Percentiles rank a stretch among this genome's conserved stretches.
Conservation (phyloP, 2,329 filamentous ascomycete genomes). For the Grosmannia serpens region DNA sequence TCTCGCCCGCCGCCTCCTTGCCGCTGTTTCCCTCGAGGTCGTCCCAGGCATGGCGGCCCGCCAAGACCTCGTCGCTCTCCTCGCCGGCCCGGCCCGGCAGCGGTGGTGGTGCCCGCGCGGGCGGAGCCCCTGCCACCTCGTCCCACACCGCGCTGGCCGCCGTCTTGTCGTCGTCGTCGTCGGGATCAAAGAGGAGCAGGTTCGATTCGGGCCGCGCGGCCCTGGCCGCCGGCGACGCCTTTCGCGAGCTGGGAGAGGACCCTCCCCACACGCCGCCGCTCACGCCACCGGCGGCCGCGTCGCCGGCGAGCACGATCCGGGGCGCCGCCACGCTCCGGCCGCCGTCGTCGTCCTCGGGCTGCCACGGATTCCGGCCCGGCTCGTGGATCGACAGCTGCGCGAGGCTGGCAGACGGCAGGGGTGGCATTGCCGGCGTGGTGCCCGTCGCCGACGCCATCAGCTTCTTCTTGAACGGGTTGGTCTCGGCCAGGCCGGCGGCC, state of each 20-base stretch:
- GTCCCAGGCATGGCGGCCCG: constrained; percentile 39
- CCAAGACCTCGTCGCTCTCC: constrained; percentile 20
- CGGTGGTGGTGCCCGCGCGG: constrained; percentile 11
- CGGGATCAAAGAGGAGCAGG: constrained; percentile 20
- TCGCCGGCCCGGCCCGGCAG: constrained; percentile 9
- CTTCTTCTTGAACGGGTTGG: constrained; percentile 45
- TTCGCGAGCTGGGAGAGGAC: constrained; percentile 15
- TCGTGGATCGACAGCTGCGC: constrained; percentile 32
- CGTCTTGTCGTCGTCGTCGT: too few species aligned
- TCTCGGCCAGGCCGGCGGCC: constrained; percentile 21
- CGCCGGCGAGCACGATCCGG: constrained; percentile 8
- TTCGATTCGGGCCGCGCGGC: constrained; percentile 4
- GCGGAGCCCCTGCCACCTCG: constrained; percentile 19
- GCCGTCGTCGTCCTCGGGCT: constrained; percentile 21
- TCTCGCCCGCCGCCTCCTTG: constrained; percentile 21
- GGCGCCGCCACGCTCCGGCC: constrained; percentile 17
- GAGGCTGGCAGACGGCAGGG: constrained; percentile 18
- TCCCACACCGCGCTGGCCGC: constrained; percentile 30
- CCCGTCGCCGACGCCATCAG: constrained; percentile 13
- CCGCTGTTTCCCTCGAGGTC: constrained; percentile 22
- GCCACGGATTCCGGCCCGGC: constrained; percentile 32
- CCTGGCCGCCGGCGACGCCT: constrained; percentile 22
- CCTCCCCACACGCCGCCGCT: constrained; percentile 25
- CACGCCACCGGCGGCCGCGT: constrained; percentile 19
- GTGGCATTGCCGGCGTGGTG: constrained; percentile 8